Evolutionary conservation across 2,329 filamentous ascomycete species (phyloP).

Genomic region (Sporothrix luriei): DNA sequence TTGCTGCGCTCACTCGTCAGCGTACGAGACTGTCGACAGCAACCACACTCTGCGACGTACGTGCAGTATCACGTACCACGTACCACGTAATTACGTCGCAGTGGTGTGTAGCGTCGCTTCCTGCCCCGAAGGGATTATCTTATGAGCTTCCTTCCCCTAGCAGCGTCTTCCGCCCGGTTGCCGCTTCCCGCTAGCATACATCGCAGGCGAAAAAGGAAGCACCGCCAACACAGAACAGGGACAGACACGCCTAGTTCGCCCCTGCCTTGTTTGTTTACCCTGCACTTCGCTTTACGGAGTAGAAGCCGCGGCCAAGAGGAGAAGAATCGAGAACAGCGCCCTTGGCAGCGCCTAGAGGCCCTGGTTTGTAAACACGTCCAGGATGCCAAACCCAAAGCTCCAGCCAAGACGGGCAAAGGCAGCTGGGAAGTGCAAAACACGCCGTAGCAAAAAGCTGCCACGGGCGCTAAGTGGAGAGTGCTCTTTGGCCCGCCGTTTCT

Average conservation of each 20-base stretch:
- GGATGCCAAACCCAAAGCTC: not conserved
- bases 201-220: not conserved
- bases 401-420: not conserved
- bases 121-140: not conserved
- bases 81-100: not conserved
- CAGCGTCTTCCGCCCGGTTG: not conserved
- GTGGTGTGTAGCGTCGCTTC: slow-evolving; percentile 11
- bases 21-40: not conserved
- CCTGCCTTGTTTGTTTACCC: slow-evolving; percentile 8
- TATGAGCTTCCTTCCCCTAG: not conserved
- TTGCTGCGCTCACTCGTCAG: not conserved
- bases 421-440: slow-evolving; percentile 18
- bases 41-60: not conserved
- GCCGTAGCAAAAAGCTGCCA: not conserved
- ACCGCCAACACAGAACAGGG: not conserved
- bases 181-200: not conserved
- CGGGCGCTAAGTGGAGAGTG: slow-evolving; percentile 28
- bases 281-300: not conserved
- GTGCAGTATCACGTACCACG: not conserved
- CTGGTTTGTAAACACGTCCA: no score
- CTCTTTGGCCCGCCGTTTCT: not conserved
- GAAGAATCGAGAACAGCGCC: not conserved
- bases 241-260: slow-evolving; percentile 2
- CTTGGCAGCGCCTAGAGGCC: not conserved
- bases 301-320: not conserved